Conservation (phyloP, 371 early-diverging fungal genomes). For the Apophysomyces sp. region DNA sequence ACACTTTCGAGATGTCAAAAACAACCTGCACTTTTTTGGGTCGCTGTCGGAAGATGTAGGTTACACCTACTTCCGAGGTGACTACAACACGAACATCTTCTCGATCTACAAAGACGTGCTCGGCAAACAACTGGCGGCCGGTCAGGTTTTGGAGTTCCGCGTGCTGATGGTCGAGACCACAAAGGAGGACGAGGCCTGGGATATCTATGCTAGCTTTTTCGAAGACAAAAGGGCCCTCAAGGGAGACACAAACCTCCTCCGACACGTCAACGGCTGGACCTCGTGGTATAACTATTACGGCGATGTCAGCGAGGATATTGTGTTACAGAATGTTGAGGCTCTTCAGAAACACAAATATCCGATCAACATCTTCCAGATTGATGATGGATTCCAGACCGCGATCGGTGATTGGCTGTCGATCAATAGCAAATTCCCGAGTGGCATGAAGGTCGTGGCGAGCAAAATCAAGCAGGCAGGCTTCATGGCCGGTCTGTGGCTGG, state of each 20-base stretch:
- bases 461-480: constrained; percentile 44
- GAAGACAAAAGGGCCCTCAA: constrained; percentile 29
- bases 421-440: constrained; percentile 52
- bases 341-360: constrained; percentile 43
- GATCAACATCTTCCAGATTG: constrained; percentile 60
- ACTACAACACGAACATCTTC: constrained; percentile 38
- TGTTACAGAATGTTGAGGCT: constrained; percentile 46
- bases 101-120: constrained; percentile 49
- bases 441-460: constrained; percentile 42
- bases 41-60: constrained; percentile 53
- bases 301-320: constrained; percentile 50
- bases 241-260: constrained; percentile 20
- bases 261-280: constrained; percentile 59
- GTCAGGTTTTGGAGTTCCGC: constrained; percentile 23
- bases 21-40: constrained; percentile 46
- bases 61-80: constrained; percentile 56
- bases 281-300: constrained; percentile 64
- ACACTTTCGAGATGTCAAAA: constrained; percentile 46
- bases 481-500: constrained; percentile 61
- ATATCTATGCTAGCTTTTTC: constrained; percentile 41
- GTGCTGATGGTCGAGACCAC: constrained; percentile 31
- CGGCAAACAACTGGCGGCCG: constrained; percentile 26
- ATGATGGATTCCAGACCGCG: constrained; percentile 59
- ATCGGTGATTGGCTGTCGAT: constrained; percentile 63
- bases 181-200: constrained; percentile 47